Base-by-base conservation (phyloP, 2,329 filamentous ascomycete genomes). In the Myriosclerotinia duriaeana region DNA sequence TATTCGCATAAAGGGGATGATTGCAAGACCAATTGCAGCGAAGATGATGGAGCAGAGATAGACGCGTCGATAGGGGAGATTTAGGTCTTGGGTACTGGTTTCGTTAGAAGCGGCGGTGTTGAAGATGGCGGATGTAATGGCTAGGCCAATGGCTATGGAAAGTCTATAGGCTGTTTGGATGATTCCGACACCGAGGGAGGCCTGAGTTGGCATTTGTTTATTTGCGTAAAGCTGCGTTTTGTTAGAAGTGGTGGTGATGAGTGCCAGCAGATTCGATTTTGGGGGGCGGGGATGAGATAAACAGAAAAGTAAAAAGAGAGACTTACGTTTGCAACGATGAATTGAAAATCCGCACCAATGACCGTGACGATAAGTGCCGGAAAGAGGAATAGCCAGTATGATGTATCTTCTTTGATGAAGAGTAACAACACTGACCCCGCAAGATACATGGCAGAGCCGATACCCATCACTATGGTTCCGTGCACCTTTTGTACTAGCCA, bases 371-470 rank as follows among this genome's bases (percentile, higher is more conserved):
- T 76, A 50, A 89, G 76, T 0, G 82, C 82, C 0, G 87, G 86
- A 73, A 90, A 90, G 7, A 84, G 81, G 68, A 88, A 86, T 0
- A 83, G 83, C 88, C 88, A 91, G 74, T 90, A 90, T 22, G 79
- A 81, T 65, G 82, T 82, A 12, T 83, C 79, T 1, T 81, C 74
- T 50, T 79, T 77, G 72, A 88, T 85, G 59, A 89, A 80, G 0
- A 85, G 83, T 46, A 87, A 79, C 7, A 91, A 79, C 0, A 86
- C 76, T 70, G 77, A 77, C 20, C 78, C 78, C 5, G 69, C 76
- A 2, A 81, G 68, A 70, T 81, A 82, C 40, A 77, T 75, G 14
- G 77, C 65, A 5, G 78, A 76, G 3, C 80, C 80, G 22, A 80
- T 70, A 3, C 75, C 76, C 80, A 89, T 87, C 22, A 91, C 78